These are phyloP conservation scores for Colletotrichum sp. DNA, from an alignment of 2,329 filamentous ascomycete genomes.

Conservation along the genomic window DNA sequence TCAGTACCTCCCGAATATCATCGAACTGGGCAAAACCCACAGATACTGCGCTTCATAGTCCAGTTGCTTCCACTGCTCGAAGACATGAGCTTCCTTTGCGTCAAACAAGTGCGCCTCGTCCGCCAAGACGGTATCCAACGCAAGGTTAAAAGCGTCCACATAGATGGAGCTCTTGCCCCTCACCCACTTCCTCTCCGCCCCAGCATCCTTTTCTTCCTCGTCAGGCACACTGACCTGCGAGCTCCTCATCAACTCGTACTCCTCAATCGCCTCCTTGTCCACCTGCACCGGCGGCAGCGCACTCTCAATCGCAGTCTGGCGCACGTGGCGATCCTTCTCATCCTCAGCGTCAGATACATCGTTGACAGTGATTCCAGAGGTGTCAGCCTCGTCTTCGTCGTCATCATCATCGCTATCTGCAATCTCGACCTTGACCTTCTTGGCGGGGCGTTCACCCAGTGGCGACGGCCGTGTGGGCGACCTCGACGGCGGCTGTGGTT, in stretches of 20 bases:
- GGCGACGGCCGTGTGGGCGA: constrained; percentile 7
- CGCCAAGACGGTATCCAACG: constrained; percentile 85
- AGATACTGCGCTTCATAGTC: constrained; percentile 90
- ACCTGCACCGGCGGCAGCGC: constrained; percentile 72
- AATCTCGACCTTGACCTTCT: constrained; percentile 36
- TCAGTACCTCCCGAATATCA: neutral
- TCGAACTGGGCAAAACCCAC: constrained; percentile 53
- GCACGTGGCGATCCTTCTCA: constrained; percentile 24
- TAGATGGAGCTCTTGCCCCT: constrained; percentile 89
- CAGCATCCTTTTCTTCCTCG: constrained; percentile 35
- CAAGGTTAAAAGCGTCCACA: constrained; percentile 95
- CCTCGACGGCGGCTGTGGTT: neutral
- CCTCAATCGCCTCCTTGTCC: constrained; percentile 75
- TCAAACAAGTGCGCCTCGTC: constrained; percentile 91
- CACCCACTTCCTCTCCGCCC: constrained; percentile 58
- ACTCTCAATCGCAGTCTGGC: constrained; percentile 71
- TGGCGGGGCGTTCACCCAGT: constrained; percentile 34
- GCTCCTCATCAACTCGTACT: constrained; percentile 75
- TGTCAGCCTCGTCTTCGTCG: constrained; percentile 34
- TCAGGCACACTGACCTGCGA: constrained; percentile 48
- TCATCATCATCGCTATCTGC: constrained; percentile 22
- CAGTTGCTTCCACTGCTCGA: constrained; percentile 75
- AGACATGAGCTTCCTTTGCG: constrained; percentile 77
- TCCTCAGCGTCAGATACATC: constrained; percentile 29
- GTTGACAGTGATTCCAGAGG: constrained; percentile 14